A percentile compares a stretch with the other conserved stretches of the same genome.
phyloP scores from a whole-genome alignment of 169 alveolate genomes.

The Perkinsus chesapeaki region DNA sequence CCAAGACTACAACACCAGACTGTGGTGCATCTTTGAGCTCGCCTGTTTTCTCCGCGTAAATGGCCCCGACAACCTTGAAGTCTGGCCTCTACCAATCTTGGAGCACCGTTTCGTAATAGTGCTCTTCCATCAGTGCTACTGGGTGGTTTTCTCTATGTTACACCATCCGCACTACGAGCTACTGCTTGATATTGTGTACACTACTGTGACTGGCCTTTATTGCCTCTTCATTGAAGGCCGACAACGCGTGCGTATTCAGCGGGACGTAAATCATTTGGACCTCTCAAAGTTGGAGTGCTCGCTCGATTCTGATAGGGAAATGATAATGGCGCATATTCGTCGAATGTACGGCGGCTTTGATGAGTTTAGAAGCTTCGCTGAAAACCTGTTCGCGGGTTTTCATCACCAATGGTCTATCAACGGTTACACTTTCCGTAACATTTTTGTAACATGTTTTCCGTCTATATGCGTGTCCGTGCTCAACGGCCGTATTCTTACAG shows the following conservation, averaged over 20 bases:
- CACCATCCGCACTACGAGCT: neutral
- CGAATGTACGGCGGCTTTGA: neutral
- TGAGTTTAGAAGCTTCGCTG: too few species aligned
- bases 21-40: neutral
- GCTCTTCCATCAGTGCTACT: neutral
- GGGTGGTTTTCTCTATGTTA: neutral
- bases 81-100: neutral
- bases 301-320: neutral
- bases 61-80: neutral
- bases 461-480: too few species aligned
- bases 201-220: neutral
- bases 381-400: too few species aligned
- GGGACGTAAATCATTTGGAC: neutral
- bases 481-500: too few species aligned
- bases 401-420: too few species aligned
- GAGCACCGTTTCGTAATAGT: neutral
- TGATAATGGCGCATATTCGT: neutral
- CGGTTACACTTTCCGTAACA: too few species aligned
- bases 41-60: neutral
- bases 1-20: neutral
- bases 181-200: neutral
- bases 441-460: too few species aligned
- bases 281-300: neutral
- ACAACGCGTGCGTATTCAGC: neutral
- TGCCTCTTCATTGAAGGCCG: neutral